phyloP scores from a whole-genome alignment of 129 eudicot species.

The Smallanthus sonchifolius region DNA sequence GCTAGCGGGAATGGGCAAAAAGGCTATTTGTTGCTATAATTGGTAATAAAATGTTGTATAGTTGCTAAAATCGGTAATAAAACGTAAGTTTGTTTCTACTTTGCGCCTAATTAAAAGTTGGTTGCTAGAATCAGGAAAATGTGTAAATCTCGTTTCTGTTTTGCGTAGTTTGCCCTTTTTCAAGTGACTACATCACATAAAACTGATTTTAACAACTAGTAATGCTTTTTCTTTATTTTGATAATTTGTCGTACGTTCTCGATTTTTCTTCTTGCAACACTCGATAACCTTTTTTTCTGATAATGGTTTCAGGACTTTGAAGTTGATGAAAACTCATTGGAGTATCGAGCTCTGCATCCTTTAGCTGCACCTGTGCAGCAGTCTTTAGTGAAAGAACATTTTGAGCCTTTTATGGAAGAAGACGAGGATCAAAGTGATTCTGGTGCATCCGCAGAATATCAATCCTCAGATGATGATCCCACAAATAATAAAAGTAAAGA shows the following conservation, averaged over 20 bases:
- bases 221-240: too few relatives aligned
- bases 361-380: conserved; percentile 54
- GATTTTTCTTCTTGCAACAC: not conserved
- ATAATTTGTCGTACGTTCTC: not conserved
- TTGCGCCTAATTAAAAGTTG: not conserved
- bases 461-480: conserved; percentile 52
- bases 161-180: not conserved
- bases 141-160: not conserved
- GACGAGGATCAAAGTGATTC: conserved; percentile 41
- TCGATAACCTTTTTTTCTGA: not conserved
- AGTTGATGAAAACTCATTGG: conserved; percentile 65
- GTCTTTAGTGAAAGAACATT: conserved; percentile 80
- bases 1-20: not conserved
- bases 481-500: conserved; percentile 9
- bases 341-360: conserved; percentile 87
- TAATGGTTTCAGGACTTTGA: conserved; percentile 61
- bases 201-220: not conserved
- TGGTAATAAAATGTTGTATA: not conserved
- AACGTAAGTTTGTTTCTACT: not conserved
- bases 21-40: not conserved
- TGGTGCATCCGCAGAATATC: conserved; percentile 45
- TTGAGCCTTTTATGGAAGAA: conserved; percentile 54
- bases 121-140: not conserved
- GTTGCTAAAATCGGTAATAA: not conserved
- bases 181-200: not conserved